Conservation (phyloP, 2,329 filamentous ascomycete species). For the Fusarium sp. region DNA sequence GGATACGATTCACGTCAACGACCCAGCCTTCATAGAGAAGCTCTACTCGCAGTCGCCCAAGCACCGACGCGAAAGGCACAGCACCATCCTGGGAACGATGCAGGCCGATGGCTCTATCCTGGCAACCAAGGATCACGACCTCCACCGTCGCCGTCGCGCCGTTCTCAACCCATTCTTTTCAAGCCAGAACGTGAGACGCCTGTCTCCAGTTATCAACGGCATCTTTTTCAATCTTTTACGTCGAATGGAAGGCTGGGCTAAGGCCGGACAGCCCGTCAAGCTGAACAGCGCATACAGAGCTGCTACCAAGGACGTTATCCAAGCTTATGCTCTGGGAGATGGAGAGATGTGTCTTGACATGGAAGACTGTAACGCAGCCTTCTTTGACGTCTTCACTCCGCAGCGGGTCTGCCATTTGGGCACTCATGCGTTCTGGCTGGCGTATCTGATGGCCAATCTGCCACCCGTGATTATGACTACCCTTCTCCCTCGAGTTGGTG, state of each 20-base stretch:
- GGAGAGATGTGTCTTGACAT: slow-evolving; percentile 45
- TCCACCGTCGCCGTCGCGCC: slow-evolving; percentile 35
- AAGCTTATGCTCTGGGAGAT: slow-evolving; percentile 35
- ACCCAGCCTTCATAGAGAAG: slow-evolving; percentile 42
- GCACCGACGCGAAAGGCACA: slow-evolving; percentile 17
- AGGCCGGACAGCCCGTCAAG: neutral
- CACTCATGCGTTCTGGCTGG: slow-evolving; percentile 40
- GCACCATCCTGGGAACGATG: slow-evolving; percentile 17
- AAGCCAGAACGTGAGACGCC: slow-evolving; percentile 23
- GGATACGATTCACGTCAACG: slow-evolving; percentile 42
- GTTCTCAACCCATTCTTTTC: slow-evolving; percentile 44
- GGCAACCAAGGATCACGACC: slow-evolving; percentile 40
- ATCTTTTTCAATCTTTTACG: slow-evolving; percentile 12
- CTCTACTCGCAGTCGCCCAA: slow-evolving; percentile 32
- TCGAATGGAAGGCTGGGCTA: slow-evolving; percentile 21
- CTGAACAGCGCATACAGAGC: slow-evolving; percentile 22
- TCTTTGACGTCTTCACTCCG: slow-evolving; percentile 41
- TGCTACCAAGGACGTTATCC: slow-evolving; percentile 37
- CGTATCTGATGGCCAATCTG: slow-evolving; percentile 27
- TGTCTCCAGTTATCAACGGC: slow-evolving; percentile 26
- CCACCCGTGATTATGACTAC: slow-evolving; percentile 37
- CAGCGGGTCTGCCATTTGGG: slow-evolving; percentile 32
- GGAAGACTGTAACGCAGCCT: slow-evolving; percentile 45
- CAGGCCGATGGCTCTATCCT: slow-evolving; percentile 18
- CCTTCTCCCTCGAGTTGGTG: slow-evolving; percentile 24